A percentile compares a stretch with the other conserved stretches of the same genome.
phyloP scores from a whole-genome alignment of 495 filamentous ascomycete species.

The Recurvomyces mirabilis region DNA sequence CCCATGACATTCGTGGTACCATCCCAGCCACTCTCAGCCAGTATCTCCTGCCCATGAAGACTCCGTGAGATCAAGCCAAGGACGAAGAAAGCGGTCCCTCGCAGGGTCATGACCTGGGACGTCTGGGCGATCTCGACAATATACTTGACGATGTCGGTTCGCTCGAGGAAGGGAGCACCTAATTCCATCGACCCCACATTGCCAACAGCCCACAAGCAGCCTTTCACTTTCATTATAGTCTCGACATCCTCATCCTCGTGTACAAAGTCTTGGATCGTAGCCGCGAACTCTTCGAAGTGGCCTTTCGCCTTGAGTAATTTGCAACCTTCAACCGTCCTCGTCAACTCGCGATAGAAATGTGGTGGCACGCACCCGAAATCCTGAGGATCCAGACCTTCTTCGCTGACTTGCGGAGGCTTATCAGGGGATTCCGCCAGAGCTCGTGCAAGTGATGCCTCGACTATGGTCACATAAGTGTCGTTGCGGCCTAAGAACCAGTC shows the following conservation, averaged over 20 bases:
- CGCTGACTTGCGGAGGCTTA: conserved; percentile 36
- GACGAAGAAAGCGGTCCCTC: conserved; percentile 94
- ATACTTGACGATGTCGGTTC: conserved; percentile 68
- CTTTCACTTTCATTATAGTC: conserved; percentile 85
- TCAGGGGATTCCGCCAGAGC: conserved; percentile 56
- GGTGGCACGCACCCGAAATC: conserved; percentile 68
- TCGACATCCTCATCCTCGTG: conserved; percentile 77
- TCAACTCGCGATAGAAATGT: conserved; percentile 93
- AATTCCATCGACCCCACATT: conserved; percentile 98
- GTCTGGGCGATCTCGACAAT: conserved; percentile 78
- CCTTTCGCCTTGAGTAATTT: conserved; percentile 80
- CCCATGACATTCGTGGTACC: conserved; percentile 76
- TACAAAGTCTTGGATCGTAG: conserved; percentile 73
- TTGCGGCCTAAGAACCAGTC: conserved; percentile 97
- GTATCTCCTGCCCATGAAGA: conserved; percentile 79
- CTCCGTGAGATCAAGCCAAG: conserved; percentile 86
- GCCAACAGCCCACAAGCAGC: conserved; percentile 92
- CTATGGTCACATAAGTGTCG: conserved; percentile 84
- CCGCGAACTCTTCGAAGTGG: conserved; percentile 86
- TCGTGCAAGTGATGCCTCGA: conserved; percentile 87
- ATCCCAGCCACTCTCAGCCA: conserved; percentile 82
- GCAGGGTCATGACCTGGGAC: conserved; percentile 78
- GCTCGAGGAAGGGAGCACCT: conserved; percentile 83
- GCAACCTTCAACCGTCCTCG: conserved; percentile 85
- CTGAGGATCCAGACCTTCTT: conserved; percentile 47